Evolutionary conservation across 2,329 filamentous ascomycete genomes (phyloP).

Genomic region (Cryphonectria naterciae): DNA sequence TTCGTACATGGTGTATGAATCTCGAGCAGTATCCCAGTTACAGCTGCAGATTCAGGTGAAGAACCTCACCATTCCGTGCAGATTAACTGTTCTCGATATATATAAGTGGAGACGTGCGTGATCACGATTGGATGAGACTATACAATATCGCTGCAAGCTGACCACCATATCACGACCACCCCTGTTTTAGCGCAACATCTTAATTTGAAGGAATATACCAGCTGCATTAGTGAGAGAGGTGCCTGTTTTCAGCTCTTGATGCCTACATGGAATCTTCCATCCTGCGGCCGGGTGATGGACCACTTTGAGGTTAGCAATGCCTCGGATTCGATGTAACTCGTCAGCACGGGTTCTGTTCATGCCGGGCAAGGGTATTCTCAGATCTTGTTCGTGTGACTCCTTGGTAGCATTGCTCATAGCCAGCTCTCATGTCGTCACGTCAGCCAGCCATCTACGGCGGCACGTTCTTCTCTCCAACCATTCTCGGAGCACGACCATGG

Average conservation of each 20-base stretch:
- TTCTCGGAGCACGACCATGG: not conserved
- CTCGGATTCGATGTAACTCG: not conserved
- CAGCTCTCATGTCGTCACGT: not conserved
- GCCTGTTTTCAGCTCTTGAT: not conserved
- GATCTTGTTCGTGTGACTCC: not conserved
- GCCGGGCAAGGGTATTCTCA: not conserved
- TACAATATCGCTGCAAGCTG: not conserved
- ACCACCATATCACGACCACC: not conserved
- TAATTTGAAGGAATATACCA: not conserved
- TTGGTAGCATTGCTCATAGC: not conserved
- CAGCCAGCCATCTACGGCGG: not conserved
- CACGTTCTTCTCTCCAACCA: not conserved
- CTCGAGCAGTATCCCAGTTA: not conserved
- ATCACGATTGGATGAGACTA: not conserved
- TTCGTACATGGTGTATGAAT: not conserved
- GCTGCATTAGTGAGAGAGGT: not conserved
- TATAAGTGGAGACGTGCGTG: not conserved
- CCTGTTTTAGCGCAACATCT: not conserved
- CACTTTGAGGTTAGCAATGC: not conserved
- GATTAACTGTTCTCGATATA: not conserved
- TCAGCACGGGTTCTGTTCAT: not conserved
- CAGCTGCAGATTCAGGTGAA: not conserved
- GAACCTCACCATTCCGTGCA: not conserved
- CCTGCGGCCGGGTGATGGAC: not conserved
- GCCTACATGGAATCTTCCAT: not conserved